These are phyloP conservation scores for Chaetomium sp. DNA, from an alignment of 2,329 filamentous ascomycete genomes.

Conservation along the genomic window DNA sequence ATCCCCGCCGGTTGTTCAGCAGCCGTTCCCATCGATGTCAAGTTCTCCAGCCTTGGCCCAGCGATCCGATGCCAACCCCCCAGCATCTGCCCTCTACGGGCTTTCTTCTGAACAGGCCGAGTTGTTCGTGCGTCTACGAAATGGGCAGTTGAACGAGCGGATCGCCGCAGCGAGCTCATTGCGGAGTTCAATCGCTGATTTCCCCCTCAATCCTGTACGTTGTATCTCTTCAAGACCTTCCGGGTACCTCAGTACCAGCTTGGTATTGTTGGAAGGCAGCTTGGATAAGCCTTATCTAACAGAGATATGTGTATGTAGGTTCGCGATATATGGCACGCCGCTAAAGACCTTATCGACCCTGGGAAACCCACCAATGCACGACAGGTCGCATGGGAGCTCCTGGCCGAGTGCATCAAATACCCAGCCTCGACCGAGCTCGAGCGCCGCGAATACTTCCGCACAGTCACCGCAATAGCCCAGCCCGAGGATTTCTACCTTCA, in stretches of 20 bases:
- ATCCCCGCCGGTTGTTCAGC: constrained; percentile 39
- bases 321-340: constrained; percentile 59
- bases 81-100: constrained; percentile 33
- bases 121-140: constrained; percentile 48
- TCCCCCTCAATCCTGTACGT: constrained; percentile 47
- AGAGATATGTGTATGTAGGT: constrained; percentile 25
- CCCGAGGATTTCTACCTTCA: constrained; percentile 61
- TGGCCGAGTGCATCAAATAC: constrained; percentile 60
- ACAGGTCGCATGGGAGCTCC: constrained; percentile 56
- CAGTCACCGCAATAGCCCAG: constrained; percentile 49
- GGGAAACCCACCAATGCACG: constrained; percentile 48
- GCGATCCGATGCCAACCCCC: constrained; percentile 37
- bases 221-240: too few relatives aligned
- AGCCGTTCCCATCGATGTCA: constrained; percentile 31
- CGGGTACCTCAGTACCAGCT: neutral
- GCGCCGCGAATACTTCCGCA: constrained; percentile 58
- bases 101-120: constrained; percentile 48
- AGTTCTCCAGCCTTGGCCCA: constrained; percentile 35
- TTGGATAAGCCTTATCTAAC: constrained; percentile 5
- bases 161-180: constrained; percentile 53
- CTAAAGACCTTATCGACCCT: constrained; percentile 57
- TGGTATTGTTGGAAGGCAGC: neutral
- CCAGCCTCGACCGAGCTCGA: constrained; percentile 58
- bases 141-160: constrained; percentile 46
- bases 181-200: constrained; percentile 50